phyloP scores from a whole-genome alignment of 2,329 filamentous ascomycete genomes.

The Talaromyces islandicus region DNA sequence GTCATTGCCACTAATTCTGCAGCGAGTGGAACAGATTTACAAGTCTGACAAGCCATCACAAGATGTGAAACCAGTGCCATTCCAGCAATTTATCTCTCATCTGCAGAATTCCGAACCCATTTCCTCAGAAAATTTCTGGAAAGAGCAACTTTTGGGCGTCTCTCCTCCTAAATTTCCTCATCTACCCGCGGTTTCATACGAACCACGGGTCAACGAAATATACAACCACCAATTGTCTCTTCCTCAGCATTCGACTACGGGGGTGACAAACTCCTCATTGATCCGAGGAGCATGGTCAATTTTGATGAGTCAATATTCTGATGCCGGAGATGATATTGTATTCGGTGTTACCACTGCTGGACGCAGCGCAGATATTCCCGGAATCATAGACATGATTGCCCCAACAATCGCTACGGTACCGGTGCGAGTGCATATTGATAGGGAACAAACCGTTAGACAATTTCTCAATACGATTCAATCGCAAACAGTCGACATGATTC shows the following conservation, averaged over 20 bases:
- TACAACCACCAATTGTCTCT: neutral
- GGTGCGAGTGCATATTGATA: conserved; percentile 26
- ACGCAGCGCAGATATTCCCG: conserved; percentile 30
- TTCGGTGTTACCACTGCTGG: conserved; percentile 38
- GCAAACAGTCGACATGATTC: conserved; percentile 31
- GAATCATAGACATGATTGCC: conserved; percentile 35
- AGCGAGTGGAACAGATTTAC: conserved; percentile 18
- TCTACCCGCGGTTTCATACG: conserved; percentile 42
- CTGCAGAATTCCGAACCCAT: conserved; percentile 37
- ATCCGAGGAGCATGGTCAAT: conserved; percentile 34
- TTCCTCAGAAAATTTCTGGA: conserved; percentile 44
- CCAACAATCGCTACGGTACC: conserved; percentile 38
- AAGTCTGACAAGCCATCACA: conserved; percentile 16
- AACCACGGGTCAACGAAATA: conserved; percentile 19
- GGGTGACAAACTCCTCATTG: conserved; percentile 21
- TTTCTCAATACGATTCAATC: conserved; percentile 25
- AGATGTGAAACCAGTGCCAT: conserved; percentile 9
- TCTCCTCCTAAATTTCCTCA: conserved; percentile 39
- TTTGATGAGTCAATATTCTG: conserved; percentile 25
- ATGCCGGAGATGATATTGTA: conserved; percentile 31
- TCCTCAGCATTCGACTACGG: neutral
- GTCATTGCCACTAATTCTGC: conserved; percentile 33
- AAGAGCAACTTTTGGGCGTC: conserved; percentile 39
- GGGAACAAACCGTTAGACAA: conserved; percentile 19
- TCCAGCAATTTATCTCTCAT: conserved; percentile 37